These are phyloP conservation scores for Hypoxylon sp. DNA, from an alignment of 2,329 filamentous ascomycete species.

Conservation along the genomic window DNA sequence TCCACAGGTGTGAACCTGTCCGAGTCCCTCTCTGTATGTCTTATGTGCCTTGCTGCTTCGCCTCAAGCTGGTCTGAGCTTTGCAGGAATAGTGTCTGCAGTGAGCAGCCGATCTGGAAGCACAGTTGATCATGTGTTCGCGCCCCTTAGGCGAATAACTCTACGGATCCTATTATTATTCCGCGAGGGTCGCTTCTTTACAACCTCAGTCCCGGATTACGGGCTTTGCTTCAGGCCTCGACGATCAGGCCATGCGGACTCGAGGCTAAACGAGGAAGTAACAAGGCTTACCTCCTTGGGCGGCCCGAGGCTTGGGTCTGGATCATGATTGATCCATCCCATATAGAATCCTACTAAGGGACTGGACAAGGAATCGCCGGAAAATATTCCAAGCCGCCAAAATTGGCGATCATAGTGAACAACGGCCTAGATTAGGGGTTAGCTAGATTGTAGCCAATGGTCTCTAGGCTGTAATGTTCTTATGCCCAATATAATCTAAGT, in stretches of 20 bases:
- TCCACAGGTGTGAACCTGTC: conserved; percentile 31
- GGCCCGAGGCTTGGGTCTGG: conserved; percentile 21
- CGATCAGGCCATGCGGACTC: conserved; percentile 19
- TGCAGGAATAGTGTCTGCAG: conserved; percentile 34
- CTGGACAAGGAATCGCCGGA: conserved; percentile 24
- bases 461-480: conserved; percentile 16
- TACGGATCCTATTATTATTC: conserved; percentile 17
- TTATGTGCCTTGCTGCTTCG: conserved; percentile 36
- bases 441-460: conserved; percentile 27
- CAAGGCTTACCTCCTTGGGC: conserved; percentile 28
- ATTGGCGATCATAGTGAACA: conserved; percentile 29
- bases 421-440: conserved; percentile 8
- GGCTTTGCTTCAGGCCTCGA: conserved; percentile 24
- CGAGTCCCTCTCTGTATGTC: conserved; percentile 32
- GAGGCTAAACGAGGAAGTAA: conserved; percentile 20
- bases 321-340: conserved; percentile 22
- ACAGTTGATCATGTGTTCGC: conserved; percentile 36
- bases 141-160: conserved; percentile 21
- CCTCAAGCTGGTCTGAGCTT: conserved; percentile 24
- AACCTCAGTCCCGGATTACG: conserved; percentile 29
- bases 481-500: conserved; percentile 33
- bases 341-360: conserved; percentile 21
- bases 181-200: conserved; percentile 19
- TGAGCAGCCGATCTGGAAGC: conserved; percentile 37
- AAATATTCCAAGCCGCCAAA: conserved; percentile 35